These are phyloP conservation scores for Xylaria digitata DNA, from an alignment of 2,329 filamentous ascomycete species.

Conservation along the genomic window DNA sequence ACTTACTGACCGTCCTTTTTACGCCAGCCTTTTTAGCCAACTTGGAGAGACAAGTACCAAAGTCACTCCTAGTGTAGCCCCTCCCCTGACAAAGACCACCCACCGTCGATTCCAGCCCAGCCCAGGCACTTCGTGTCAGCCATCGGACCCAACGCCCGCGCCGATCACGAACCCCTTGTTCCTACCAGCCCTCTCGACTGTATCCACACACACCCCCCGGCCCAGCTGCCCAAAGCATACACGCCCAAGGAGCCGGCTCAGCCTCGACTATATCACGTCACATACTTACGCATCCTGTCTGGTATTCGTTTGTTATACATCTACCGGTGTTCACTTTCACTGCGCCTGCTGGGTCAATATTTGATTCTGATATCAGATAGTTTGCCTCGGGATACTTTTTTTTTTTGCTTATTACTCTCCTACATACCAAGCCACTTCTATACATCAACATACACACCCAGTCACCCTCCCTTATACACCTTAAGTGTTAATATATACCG, in stretches of 20 bases:
- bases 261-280: slow-evolving; percentile 51
- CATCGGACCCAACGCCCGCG: slow-evolving; percentile 40
- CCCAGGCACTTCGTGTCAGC: slow-evolving; percentile 49
- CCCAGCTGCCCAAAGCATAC: slow-evolving; percentile 31
- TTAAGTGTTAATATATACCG: slow-evolving; percentile 47
- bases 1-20: slow-evolving; percentile 38
- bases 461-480: slow-evolving; percentile 28
- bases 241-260: slow-evolving; percentile 45
- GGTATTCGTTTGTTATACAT: slow-evolving; percentile 33
- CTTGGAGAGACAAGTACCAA: slow-evolving; percentile 30
- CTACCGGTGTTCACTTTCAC: slow-evolving; percentile 32
- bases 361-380: slow-evolving; percentile 46
- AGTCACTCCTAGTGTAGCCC: slow-evolving; percentile 22
- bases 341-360: slow-evolving; percentile 44
- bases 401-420: slow-evolving; percentile 33
- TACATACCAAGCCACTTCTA: slow-evolving; percentile 28
- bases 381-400: slow-evolving; percentile 49
- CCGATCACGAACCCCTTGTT: slow-evolving; percentile 39
- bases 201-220: slow-evolving; percentile 30
- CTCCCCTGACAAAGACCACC: slow-evolving; percentile 38
- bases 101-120: slow-evolving; percentile 37
- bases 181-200: slow-evolving; percentile 36
- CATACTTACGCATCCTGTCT: slow-evolving; percentile 44
- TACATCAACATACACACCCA: slow-evolving; percentile 35
- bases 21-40: slow-evolving; percentile 37